phyloP scores from a whole-genome alignment of 164 flowering plant genomes.

The Stephania cephalantha region DNA sequence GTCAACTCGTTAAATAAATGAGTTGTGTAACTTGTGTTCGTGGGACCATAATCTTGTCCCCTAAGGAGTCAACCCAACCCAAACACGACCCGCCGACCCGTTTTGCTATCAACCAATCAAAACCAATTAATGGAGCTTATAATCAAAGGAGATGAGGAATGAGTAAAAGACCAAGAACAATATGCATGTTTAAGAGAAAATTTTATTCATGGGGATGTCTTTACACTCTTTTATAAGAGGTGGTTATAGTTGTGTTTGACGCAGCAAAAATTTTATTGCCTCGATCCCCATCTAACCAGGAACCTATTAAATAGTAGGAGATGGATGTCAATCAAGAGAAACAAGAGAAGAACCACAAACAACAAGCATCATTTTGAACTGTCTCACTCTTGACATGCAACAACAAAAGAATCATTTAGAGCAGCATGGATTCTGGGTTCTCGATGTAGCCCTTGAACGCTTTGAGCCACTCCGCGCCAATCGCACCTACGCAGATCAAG shows the following conservation, averaged over 20 bases:
- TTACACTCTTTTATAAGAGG: slow-evolving; percentile 8
- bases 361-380: slow-evolving; percentile 1
- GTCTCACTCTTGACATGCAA: neutral
- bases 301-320: neutral
- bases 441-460: slow-evolving; percentile 88
- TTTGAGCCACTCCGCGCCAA: slow-evolving; percentile 93
- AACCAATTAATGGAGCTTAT: neutral
- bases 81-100: no score
- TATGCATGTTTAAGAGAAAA: neutral
- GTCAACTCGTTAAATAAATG: no score
- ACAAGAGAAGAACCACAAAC: neutral
- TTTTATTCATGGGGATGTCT: slow-evolving; percentile 10
- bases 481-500: slow-evolving; percentile 56
- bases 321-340: neutral
- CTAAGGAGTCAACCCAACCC: no score
- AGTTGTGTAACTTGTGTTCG: no score
- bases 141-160: neutral
- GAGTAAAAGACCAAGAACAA: no score
- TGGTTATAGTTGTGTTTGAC: neutral
- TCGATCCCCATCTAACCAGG: slow-evolving; percentile 5
- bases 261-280: slow-evolving; percentile 3
- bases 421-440: slow-evolving; percentile 83
- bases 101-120: neutral
- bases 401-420: slow-evolving; percentile 25
- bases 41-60: no score